Percentiles rank a stretch among this genome's conserved stretches.
phyloP scores from a whole-genome alignment of 2,329 filamentous ascomycete genomes.

The Sporothrix globosa region DNA sequence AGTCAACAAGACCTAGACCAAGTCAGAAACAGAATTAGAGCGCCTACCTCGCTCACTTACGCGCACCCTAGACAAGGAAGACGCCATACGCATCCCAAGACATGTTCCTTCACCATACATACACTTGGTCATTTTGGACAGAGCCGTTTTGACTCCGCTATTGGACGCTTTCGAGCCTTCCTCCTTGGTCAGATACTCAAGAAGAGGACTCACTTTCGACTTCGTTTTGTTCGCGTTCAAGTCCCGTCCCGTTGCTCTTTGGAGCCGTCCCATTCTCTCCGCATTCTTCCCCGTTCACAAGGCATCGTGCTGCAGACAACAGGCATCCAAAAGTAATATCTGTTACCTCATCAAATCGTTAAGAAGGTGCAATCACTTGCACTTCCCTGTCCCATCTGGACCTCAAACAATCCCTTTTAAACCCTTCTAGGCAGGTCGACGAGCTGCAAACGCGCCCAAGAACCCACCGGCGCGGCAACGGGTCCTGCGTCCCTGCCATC shows the following conservation, averaged over 20 bases:
- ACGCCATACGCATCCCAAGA: background rate
- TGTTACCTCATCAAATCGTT: constrained; percentile 19
- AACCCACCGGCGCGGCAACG: constrained; percentile 15
- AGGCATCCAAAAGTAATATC: constrained; percentile 7
- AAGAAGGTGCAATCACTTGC: background rate
- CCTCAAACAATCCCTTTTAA: constrained; percentile 14
- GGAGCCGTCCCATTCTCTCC: constrained; percentile 1
- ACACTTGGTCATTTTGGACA: background rate
- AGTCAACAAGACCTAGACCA: constrained; percentile 4
- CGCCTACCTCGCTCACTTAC: background rate
- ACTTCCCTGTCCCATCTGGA: background rate
- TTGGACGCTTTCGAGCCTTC: too few relatives aligned
- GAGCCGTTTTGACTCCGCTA: background rate
- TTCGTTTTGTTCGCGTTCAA: background rate
- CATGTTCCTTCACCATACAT: too few relatives aligned
- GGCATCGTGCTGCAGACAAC: background rate
- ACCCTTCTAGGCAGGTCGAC: constrained; percentile 28
- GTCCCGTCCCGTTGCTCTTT: background rate
- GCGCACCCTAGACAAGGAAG: background rate
- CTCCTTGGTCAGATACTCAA: background rate
- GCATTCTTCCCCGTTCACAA: constrained; percentile 7
- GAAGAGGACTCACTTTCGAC: background rate
- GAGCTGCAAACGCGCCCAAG: constrained; percentile 5
- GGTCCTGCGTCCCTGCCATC: constrained; percentile 20
- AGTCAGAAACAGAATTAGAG: constrained; percentile 19